These are phyloP conservation scores for Massarina eburnea DNA, from an alignment of 2,329 filamentous ascomycete species.

Conservation along the genomic window DNA sequence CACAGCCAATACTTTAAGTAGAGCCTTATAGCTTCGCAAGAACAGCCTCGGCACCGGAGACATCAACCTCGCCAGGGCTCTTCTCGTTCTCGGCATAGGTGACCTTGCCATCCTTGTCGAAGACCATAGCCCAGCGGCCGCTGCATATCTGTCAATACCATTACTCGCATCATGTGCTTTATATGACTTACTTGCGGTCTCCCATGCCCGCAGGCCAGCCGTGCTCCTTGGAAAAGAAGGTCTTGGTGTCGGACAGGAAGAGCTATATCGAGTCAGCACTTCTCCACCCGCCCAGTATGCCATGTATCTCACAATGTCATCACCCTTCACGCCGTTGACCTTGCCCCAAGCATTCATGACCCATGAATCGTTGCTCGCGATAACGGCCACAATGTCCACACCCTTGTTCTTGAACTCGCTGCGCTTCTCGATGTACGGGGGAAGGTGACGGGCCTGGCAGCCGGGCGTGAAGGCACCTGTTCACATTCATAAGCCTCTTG, in stretches of 20 bases:
- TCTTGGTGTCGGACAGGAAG: conserved; percentile 74
- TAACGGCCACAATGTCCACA: conserved; percentile 78
- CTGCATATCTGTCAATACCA: conserved; percentile 9
- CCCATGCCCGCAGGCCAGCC: conserved; percentile 71
- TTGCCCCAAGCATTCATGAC: conserved; percentile 92
- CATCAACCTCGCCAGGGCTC: conserved; percentile 52
- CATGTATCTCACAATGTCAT: conserved; percentile 61
- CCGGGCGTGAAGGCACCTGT: conserved; percentile 81
- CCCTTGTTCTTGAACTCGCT: conserved; percentile 74
- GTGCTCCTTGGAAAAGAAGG: conserved; percentile 74
- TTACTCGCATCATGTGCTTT: background rate
- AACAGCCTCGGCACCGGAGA: conserved; percentile 52
- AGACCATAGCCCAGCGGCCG: conserved; percentile 74
- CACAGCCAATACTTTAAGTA: too few species aligned
- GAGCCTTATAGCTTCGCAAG: conserved; percentile 54
- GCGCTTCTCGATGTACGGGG: conserved; percentile 74
- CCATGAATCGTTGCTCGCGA: conserved; percentile 81
- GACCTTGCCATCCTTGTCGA: conserved; percentile 75
- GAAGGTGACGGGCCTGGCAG: conserved; percentile 79
- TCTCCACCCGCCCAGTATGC: background rate
- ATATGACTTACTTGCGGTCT: conserved; percentile 60
- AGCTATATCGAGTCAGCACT: conserved; percentile 48
- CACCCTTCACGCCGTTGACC: conserved; percentile 75
- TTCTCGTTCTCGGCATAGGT: conserved; percentile 75
- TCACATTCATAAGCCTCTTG: background rate